These are phyloP conservation scores for Epichloe bromicola DNA, from an alignment of 2,329 filamentous ascomycete species.

Conservation along the genomic window DNA sequence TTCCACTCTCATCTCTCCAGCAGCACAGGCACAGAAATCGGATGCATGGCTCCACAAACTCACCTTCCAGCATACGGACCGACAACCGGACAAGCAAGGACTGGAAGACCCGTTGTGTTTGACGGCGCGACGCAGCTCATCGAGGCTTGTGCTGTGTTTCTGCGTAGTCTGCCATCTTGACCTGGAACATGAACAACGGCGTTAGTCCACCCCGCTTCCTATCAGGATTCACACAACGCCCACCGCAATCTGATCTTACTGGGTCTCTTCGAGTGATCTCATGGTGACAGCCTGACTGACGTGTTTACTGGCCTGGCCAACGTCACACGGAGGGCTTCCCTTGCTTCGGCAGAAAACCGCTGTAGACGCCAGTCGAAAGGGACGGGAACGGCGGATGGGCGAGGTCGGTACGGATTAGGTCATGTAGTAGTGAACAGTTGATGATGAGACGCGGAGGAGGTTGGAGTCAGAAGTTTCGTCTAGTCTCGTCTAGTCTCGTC, in stretches of 20 bases:
- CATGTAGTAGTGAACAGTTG: neutral
- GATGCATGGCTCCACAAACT: neutral
- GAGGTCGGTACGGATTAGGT: neutral
- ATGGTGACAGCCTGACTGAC: constrained; percentile 13
- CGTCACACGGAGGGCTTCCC: neutral
- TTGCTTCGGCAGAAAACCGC: neutral
- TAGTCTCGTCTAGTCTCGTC: neutral
- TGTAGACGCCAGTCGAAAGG: neutral
- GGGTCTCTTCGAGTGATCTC: constrained; percentile 25
- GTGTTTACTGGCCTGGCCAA: neutral
- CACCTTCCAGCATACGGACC: constrained; percentile 90
- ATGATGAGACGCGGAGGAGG: neutral
- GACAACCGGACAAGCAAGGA: constrained; percentile 58
- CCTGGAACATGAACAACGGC: constrained; percentile 25
- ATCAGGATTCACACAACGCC: neutral
- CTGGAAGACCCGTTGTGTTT: constrained; percentile 44
- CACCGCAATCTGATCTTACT: constrained; percentile 16
- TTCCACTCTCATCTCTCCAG: neutral
- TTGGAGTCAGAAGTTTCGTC: neutral
- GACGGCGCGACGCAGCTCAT: constrained; percentile 52
- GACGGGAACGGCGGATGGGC: neutral
- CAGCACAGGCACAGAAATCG: too few species aligned
- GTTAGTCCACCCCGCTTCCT: neutral
- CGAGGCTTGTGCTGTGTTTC: constrained; percentile 41
- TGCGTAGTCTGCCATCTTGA: constrained; percentile 55